Evolutionary conservation across 805 yeast species (phyloP).

Genomic region (Zygosaccharomyces pseudorouxii): DNA sequence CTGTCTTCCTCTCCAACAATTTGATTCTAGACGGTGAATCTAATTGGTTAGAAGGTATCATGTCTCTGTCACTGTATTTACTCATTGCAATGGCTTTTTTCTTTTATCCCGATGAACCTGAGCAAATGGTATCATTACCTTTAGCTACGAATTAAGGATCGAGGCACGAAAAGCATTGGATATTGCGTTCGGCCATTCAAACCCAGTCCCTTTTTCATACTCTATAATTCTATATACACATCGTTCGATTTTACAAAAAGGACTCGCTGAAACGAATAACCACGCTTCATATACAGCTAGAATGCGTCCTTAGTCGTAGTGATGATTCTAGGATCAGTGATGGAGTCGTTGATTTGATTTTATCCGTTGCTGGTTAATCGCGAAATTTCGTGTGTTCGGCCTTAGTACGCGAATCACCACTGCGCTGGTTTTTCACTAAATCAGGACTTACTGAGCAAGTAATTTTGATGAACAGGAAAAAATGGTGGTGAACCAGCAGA

Average conservation of each 20-base stretch:
- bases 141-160: neutral
- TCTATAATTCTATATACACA: neutral
- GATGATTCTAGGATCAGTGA: neutral
- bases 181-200: no score
- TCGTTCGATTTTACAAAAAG: neutral
- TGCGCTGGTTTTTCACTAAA: slow-evolving; percentile 7
- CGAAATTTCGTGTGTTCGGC: slow-evolving; percentile 2
- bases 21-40: slow-evolving; percentile 90
- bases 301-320: neutral
- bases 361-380: slow-evolving; percentile 2
- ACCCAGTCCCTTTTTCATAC: neutral
- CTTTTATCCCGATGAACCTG: slow-evolving; percentile 65
- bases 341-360: neutral
- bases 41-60: slow-evolving; percentile 95
- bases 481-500: slow-evolving; percentile 7
- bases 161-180: neutral
- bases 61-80: slow-evolving; percentile 81
- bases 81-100: slow-evolving; percentile 87
- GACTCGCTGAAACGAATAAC: neutral
- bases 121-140: slow-evolving; percentile 7
- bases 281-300: neutral
- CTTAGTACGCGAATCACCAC: slow-evolving; percentile 1
- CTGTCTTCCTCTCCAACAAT: slow-evolving; percentile 83
- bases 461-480: slow-evolving; percentile 2
- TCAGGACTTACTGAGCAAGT: neutral